Evolutionary conservation across 257 asterid genomes (phyloP).

Genomic region (Thymus mandschuricus): DNA sequence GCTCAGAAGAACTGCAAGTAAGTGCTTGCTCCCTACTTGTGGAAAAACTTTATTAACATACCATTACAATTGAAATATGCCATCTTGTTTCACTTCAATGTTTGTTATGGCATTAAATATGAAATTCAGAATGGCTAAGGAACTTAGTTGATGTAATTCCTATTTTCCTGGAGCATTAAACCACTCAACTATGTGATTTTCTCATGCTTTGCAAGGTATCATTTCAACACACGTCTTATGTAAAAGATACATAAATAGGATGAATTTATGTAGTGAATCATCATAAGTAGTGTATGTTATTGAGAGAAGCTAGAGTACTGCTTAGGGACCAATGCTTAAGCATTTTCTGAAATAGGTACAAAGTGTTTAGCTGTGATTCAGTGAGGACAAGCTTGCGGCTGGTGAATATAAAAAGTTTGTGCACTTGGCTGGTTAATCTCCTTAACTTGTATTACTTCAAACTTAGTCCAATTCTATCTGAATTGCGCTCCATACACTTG

Average conservation of each 20-base stretch:
- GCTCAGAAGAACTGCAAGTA: constrained; percentile 93
- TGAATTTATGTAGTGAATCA: constrained; percentile 7
- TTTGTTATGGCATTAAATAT: neutral
- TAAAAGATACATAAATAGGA: neutral
- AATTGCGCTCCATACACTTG: neutral
- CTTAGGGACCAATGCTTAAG: constrained; percentile 1
- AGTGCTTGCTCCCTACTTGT: constrained; percentile 33
- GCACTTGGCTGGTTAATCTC: constrained; percentile 5
- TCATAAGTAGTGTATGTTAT: neutral
- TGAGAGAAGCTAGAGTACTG: constrained; percentile 7
- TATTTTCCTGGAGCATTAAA: neutral
- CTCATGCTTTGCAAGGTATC: constrained; percentile 12
- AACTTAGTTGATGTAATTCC: neutral
- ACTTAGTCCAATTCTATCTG: neutral
- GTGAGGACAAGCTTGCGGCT: neutral
- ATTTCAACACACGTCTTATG: neutral
- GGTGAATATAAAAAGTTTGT: constrained; percentile 4
- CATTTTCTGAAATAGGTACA: constrained; percentile 7
- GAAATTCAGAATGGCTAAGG: constrained; percentile 1
- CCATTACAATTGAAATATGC: neutral
- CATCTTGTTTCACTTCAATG: neutral
- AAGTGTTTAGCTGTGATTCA: neutral
- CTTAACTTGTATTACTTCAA: neutral
- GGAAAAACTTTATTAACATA: neutral
- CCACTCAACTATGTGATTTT: constrained; percentile 6